Conservation (phyloP, 225 moss, liverwort and hornwort genomes). For the Climacium dendroides region DNA sequence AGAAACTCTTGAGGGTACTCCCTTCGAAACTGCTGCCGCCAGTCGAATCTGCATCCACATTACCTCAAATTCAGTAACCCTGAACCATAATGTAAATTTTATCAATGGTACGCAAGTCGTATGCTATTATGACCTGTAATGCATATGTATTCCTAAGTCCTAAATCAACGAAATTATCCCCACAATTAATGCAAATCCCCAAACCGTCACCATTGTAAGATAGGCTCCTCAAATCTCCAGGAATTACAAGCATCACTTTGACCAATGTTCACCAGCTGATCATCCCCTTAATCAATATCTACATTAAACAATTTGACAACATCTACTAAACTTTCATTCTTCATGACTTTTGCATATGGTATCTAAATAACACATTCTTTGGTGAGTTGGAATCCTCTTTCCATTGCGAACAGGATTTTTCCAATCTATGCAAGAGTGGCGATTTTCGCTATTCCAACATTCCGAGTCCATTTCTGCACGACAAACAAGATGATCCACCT, state of each 20-base stretch:
- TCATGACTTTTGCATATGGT: neutral
- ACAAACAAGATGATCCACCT: neutral
- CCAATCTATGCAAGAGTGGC: neutral
- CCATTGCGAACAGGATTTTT: neutral
- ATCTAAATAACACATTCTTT: neutral
- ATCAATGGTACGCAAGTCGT: neutral
- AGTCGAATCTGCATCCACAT: constrained; percentile 59
- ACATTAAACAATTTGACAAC: neutral
- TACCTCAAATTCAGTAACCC: neutral
- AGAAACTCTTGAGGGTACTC: constrained; percentile 84
- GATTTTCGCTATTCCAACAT: no score
- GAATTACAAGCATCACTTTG: neutral
- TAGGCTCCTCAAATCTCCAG: no score
- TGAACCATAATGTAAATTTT: neutral
- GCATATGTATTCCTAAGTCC: neutral
- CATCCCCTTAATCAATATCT: neutral
- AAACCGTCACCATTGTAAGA: neutral
- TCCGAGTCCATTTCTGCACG: neutral
- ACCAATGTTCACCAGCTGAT: neutral
- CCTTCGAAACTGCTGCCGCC: constrained; percentile 93
- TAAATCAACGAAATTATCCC: neutral
- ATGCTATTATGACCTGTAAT: neutral
- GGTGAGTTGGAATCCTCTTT: neutral
- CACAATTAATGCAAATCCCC: neutral
- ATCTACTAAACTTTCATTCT: neutral